Percentiles rank a stretch among this genome's conserved stretches.
Conservation (phyloP, 441 rosid species). For the Aquilaria agallochum region DNA sequence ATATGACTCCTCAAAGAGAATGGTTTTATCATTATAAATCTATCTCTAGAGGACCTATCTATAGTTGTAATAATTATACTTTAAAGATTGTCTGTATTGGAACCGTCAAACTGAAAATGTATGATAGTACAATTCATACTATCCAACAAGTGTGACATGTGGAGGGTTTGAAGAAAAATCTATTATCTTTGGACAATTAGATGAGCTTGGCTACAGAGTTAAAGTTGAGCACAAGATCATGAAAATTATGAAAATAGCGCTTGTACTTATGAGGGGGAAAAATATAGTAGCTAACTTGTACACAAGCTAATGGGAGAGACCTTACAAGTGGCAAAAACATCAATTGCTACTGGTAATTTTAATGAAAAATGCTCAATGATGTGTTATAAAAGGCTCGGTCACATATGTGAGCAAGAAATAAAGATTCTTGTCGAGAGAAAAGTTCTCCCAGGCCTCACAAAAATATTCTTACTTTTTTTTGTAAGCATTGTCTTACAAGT, state of each 20-base stretch:
- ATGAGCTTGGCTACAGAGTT: background rate
- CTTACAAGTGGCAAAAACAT: background rate
- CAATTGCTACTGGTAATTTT: background rate
- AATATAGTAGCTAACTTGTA: background rate
- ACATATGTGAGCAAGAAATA: background rate
- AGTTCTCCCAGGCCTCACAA: background rate
- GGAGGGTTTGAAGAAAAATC: too few species aligned
- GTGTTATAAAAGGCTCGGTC: background rate
- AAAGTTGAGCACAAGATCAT: too few species aligned
- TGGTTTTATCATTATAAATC: too few species aligned
- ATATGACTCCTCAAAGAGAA: too few species aligned
- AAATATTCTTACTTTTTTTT: background rate
- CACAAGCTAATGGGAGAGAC: too few species aligned
- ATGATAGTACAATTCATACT: too few species aligned
- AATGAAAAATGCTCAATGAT: background rate
- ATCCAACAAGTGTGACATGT: too few species aligned
- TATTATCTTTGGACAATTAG: background rate
- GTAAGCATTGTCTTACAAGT: conserved; percentile 2
- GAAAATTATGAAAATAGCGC: too few species aligned
- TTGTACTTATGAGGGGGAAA: background rate
- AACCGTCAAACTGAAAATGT: too few species aligned
- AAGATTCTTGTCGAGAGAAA: background rate
- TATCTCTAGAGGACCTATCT: too few species aligned
- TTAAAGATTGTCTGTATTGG: too few species aligned
- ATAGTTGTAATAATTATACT: too few species aligned